Base-by-base conservation (phyloP, 148 eudicot genomes). In the Chenopodium suecicum region DNA sequence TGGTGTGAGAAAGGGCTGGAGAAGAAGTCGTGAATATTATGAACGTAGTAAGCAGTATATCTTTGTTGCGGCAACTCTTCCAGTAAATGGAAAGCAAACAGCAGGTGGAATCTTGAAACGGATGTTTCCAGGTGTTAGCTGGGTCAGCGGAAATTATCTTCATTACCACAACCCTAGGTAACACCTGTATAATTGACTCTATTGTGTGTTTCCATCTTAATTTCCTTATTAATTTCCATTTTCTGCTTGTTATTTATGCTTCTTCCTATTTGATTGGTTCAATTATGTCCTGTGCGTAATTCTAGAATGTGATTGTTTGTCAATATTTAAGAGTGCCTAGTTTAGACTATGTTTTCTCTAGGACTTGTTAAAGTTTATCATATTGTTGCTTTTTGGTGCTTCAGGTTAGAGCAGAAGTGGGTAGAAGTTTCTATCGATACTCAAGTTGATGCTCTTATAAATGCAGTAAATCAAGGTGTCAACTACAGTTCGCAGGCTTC, bases 1-100 rank as follows among this genome's bases (percentile, higher is more conserved):
- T 48, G 74, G 52, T 64, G 82, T 79, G 56, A 86, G 79, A 82
- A 92, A 74, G 79, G 99, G 87, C 77, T 91, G 98, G 99, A 90
- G 89, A 84, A 92, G 97, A 86, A 84, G 89, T 63, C 91, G 94
- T 74, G 86, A 94, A 86, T 66, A 80, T 70, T 93, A 95, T 82
- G 85, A 87, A 16, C 91, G 98, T 3, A 95, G 98, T 81, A 95
- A 95, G 89, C 99, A 95, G 81, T 95, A 92, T 87, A 86, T 95
- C 46, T 95, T 95, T 84, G 94, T 93, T 75, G 98, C 94, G 68
- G 99, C 99, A 25, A 95, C 99, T 4, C 99, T 95, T 86, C 99
- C 99, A 58, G 87, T 79, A 72, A 95, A 95, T 78, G 98, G 99
- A 73, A 95, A 92, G 88, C 83, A 81, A 84, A 93, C 99, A 74